A percentile compares a stretch with the other conserved stretches of the same genome.
Conservation (phyloP, 768 basidiomycete genomes). For the Suillus subaureus region DNA sequence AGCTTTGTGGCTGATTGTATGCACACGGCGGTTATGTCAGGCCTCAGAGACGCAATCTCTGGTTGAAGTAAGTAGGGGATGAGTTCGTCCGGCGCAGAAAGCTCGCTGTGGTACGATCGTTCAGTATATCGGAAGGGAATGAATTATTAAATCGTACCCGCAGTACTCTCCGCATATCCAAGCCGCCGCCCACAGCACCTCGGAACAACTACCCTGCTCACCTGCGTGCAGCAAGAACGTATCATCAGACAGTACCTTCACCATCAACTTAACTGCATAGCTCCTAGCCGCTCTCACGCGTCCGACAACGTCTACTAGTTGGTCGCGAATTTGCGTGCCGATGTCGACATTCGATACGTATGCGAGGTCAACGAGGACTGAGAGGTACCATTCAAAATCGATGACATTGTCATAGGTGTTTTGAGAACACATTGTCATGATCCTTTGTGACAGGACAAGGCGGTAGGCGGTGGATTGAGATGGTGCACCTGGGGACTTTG, state of each 20-base stretch:
- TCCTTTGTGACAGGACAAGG: conserved; percentile 74
- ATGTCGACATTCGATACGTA: conserved; percentile 84
- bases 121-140: conserved; percentile 3
- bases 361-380: conserved; percentile 89
- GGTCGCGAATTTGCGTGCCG: conserved; percentile 77
- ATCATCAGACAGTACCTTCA: conserved; percentile 79
- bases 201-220: conserved; percentile 76
- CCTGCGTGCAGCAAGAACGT: conserved; percentile 65
- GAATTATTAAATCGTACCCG: conserved; percentile 53
- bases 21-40: too few relatives aligned
- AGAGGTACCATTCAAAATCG: conserved; percentile 98
- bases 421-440: conserved; percentile 85
- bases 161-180: conserved; percentile 97
- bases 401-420: conserved; percentile 84
- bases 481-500: conserved; percentile 47
- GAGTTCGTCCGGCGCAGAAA: conserved; percentile 76
- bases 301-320: conserved; percentile 84
- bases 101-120: conserved; percentile 51
- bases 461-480: conserved; percentile 85
- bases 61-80: conserved; percentile 68
- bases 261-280: conserved; percentile 85
- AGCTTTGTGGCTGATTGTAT: too few relatives aligned
- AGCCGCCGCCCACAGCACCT: conserved; percentile 91
- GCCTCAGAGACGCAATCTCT: too few relatives aligned
- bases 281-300: conserved; percentile 75